Evolutionary conservation across 352 stramenopile species (phyloP).

Genomic region (Pythium coloratum): DNA sequence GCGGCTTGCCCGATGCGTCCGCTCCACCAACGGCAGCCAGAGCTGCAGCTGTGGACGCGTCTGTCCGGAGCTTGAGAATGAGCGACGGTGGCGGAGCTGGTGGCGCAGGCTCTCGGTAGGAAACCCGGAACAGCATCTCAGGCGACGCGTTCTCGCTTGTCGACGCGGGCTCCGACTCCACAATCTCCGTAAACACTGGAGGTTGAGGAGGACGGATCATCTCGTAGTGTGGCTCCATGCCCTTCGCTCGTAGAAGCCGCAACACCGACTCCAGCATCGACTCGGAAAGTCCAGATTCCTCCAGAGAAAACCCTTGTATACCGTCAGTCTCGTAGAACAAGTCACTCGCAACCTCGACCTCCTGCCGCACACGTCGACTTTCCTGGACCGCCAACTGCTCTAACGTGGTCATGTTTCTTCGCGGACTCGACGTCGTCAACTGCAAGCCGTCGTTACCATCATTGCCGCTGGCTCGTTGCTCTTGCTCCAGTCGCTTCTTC

Average conservation of each 20-base stretch:
- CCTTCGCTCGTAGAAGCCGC: constrained; percentile 46
- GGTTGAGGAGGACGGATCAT: constrained; percentile 52
- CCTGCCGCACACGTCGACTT: constrained; percentile 23
- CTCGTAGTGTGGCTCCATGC: constrained; percentile 57
- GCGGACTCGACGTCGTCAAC: not conserved
- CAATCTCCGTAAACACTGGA: constrained; percentile 10
- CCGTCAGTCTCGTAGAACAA: constrained; percentile 25
- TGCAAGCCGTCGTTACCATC: constrained; percentile 33
- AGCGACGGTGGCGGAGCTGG: constrained; percentile 30
- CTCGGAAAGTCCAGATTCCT: constrained; percentile 8
- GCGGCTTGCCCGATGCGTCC: constrained; percentile 29
- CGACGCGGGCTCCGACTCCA: constrained; percentile 34
- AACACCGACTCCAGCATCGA: constrained; percentile 7
- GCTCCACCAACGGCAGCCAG: constrained; percentile 10
- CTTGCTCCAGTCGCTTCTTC: constrained; percentile 32
- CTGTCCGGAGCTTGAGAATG: constrained; percentile 38
- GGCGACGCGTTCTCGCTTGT: constrained; percentile 29
- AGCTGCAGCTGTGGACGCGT: constrained; percentile 23
- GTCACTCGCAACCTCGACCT: constrained; percentile 15
- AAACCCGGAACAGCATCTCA: constrained; percentile 55
- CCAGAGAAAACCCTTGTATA: not conserved
- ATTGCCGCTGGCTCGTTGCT: constrained; percentile 1
- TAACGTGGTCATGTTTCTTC: constrained; percentile 17
- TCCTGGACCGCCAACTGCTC: constrained; percentile 18
- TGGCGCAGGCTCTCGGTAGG: constrained; percentile 64